Conservation (phyloP, 2,329 filamentous ascomycete genomes). For the Neonectria magnoliae region DNA sequence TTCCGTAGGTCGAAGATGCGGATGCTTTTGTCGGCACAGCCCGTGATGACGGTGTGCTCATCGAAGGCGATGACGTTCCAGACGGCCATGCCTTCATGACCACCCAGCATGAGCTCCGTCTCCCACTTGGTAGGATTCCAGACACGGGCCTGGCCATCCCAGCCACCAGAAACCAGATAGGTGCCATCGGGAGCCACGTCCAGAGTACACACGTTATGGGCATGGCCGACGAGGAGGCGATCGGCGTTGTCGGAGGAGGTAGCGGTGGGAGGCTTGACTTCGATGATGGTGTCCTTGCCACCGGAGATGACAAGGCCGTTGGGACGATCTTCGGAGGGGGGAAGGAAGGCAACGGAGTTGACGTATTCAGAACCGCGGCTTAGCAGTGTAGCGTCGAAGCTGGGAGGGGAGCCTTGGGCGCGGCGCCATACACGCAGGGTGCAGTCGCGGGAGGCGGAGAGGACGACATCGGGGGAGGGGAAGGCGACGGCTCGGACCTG, state of each 20-base stretch:
- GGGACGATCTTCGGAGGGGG: slow-evolving; percentile 73
- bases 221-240: slow-evolving; percentile 85
- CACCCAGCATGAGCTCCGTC: slow-evolving; percentile 73
- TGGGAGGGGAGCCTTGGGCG: slow-evolving; percentile 70
- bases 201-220: slow-evolving; percentile 86
- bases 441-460: slow-evolving; percentile 91
- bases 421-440: slow-evolving; percentile 89
- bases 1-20: slow-evolving; percentile 80
- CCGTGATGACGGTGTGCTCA: slow-evolving; percentile 84
- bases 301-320: slow-evolving; percentile 87
- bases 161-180: slow-evolving; percentile 89
- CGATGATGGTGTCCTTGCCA: slow-evolving; percentile 92
- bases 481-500: slow-evolving; percentile 90
- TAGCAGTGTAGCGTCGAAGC: slow-evolving; percentile 80
- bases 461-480: slow-evolving; percentile 74
- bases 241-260: slow-evolving; percentile 80
- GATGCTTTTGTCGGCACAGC: slow-evolving; percentile 89
- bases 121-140: slow-evolving; percentile 93
- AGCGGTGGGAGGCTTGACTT: slow-evolving; percentile 79
- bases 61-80: slow-evolving; percentile 93
- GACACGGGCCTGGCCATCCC: slow-evolving; percentile 88
- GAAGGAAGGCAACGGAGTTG: slow-evolving; percentile 83
- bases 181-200: slow-evolving; percentile 78
- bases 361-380: slow-evolving; percentile 86
- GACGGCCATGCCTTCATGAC: slow-evolving; percentile 80